phyloP scores from a whole-genome alignment of 768 basidiomycete genomes.

The Mycena vitilis region DNA sequence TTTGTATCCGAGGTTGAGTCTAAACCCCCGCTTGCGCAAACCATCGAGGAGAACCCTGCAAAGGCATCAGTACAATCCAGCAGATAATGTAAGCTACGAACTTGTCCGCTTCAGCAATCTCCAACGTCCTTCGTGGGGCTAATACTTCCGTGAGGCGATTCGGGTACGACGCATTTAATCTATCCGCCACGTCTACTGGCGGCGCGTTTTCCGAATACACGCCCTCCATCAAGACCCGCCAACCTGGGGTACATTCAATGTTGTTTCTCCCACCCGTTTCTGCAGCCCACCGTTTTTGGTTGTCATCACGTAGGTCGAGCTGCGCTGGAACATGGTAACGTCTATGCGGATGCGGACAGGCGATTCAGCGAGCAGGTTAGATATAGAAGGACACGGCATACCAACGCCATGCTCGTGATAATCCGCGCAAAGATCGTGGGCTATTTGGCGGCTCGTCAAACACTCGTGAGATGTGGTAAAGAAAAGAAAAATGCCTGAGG shows the following conservation, averaged over 20 bases:
- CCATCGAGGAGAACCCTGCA: slow-evolving; percentile 64
- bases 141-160: slow-evolving; percentile 51
- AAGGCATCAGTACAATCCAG: neutral
- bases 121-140: slow-evolving; percentile 47
- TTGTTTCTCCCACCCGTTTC: too few species aligned
- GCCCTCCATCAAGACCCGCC: slow-evolving; percentile 43
- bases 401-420: slow-evolving; percentile 57
- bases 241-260: slow-evolving; percentile 25
- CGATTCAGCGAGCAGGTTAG: neutral
- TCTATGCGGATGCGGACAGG: slow-evolving; percentile 44
- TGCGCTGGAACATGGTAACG: slow-evolving; percentile 70
- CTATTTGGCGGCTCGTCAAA: slow-evolving; percentile 37
- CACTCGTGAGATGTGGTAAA: neutral
- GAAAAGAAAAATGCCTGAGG: slow-evolving; percentile 45
- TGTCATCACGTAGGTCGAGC: slow-evolving; percentile 68
- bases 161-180: slow-evolving; percentile 61
- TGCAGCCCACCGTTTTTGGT: slow-evolving; percentile 47
- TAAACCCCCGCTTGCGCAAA: slow-evolving; percentile 69
- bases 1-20: slow-evolving; percentile 60
- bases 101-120: slow-evolving; percentile 69
- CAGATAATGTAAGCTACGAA: slow-evolving; percentile 37
- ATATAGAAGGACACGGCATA: slow-evolving; percentile 27
- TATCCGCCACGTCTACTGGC: slow-evolving; percentile 62
- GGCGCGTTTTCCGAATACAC: slow-evolving; percentile 62
- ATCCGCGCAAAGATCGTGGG: slow-evolving; percentile 59